A percentile compares a stretch with the other conserved stretches of the same genome.
phyloP scores from a whole-genome alignment of 2,329 filamentous ascomycete genomes.

The Pseudocercospora cruenta region DNA sequence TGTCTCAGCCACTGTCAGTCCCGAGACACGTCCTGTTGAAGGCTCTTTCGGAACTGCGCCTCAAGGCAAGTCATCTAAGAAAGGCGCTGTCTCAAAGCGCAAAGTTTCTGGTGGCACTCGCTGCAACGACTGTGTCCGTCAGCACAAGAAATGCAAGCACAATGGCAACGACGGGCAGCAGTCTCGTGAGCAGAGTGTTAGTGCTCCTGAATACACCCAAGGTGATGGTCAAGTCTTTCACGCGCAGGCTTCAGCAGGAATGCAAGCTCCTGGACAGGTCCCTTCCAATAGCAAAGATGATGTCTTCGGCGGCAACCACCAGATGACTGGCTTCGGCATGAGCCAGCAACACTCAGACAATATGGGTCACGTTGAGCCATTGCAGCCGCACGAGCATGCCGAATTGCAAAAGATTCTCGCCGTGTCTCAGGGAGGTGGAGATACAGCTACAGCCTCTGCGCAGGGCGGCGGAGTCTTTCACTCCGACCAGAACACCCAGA shows the following conservation, averaged over 20 bases:
- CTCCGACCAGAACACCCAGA: not conserved
- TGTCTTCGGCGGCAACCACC: not conserved
- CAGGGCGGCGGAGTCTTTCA: not conserved
- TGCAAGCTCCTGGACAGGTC: not conserved
- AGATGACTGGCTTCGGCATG: not conserved
- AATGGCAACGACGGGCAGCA: not conserved
- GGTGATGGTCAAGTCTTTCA: not conserved
- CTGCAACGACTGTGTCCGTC: not conserved
- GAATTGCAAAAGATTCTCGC: not conserved
- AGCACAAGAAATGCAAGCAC: not conserved
- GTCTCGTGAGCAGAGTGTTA: not conserved
- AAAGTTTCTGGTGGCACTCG: not conserved
- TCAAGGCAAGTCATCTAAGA: not conserved
- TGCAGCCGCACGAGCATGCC: slow-evolving; percentile 1
- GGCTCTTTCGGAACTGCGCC: not conserved
- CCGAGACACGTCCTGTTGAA: not conserved
- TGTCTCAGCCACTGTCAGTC: not conserved
- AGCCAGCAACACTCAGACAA: not conserved
- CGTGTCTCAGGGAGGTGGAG: not conserved
- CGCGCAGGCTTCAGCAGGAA: not conserved
- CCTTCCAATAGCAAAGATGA: not conserved
- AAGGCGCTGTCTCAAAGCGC: not conserved
- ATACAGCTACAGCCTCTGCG: not conserved
- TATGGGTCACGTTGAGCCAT: not conserved
- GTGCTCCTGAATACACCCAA: not conserved